A percentile compares a stretch with the other conserved stretches of the same genome.
Evolutionary conservation across 1,139 yeast species (phyloP).

Genomic region (Candida glucosophila): DNA sequence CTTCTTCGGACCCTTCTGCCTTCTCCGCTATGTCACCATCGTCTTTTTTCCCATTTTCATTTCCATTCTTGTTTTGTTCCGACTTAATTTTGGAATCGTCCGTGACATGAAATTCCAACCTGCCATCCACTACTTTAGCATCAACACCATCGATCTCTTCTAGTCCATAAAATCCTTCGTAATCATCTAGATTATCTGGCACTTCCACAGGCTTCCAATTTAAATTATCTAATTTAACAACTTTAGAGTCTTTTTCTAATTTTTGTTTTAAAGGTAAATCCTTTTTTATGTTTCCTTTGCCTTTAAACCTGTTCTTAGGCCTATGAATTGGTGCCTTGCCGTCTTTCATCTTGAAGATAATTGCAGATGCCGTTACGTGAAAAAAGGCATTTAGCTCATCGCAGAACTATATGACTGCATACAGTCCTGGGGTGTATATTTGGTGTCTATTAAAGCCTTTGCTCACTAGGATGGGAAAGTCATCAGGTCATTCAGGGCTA

Average conservation of each 20-base stretch:
- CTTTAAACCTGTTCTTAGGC: not conserved
- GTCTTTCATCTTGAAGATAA: not conserved
- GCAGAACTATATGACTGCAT: too few species aligned
- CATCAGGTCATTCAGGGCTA: too few species aligned
- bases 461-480: too few species aligned
- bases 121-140: slow-evolving; percentile 60
- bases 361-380: not conserved
- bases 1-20: slow-evolving; percentile 5
- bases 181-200: slow-evolving; percentile 78
- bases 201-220: slow-evolving; percentile 78
- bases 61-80: slow-evolving; percentile 8
- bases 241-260: slow-evolving; percentile 24
- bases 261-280: slow-evolving; percentile 22
- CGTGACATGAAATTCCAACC: slow-evolving; percentile 50
- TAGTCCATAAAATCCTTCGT: slow-evolving; percentile 83
- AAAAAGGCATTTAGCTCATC: too few species aligned
- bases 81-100: slow-evolving; percentile 21
- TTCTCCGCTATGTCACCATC: slow-evolving; percentile 4
- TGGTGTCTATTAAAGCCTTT: too few species aligned
- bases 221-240: slow-evolving; percentile 43
- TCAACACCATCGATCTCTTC: slow-evolving; percentile 94
- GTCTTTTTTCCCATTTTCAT: slow-evolving; percentile 6
- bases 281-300: not conserved
- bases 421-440: too few species aligned
- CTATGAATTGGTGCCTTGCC: not conserved